Evolutionary conservation across 768 basidiomycete species (phyloP).

Genomic region (Hericium coralloides): DNA sequence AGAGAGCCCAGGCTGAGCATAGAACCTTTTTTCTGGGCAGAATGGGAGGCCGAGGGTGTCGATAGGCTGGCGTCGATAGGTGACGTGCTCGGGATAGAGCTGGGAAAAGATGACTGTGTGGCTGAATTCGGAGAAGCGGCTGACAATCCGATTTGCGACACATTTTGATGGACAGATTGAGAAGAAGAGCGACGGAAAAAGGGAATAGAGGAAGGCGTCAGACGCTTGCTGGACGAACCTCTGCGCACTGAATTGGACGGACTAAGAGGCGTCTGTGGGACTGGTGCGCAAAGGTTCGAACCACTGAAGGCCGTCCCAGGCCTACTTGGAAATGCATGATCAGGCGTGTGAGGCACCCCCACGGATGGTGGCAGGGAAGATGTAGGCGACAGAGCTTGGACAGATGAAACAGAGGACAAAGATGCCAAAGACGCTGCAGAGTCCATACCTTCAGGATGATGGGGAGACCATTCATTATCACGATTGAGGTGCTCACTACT

Average conservation of each 20-base stretch:
- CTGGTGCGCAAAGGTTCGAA: slow-evolving; percentile 42
- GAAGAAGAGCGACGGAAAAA: slow-evolving; percentile 92
- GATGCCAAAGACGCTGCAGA: slow-evolving; percentile 73
- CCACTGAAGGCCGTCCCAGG: slow-evolving; percentile 71
- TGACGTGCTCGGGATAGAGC: slow-evolving; percentile 39
- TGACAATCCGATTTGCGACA: slow-evolving; percentile 19
- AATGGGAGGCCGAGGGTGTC: slow-evolving; percentile 47
- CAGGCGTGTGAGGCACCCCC: slow-evolving; percentile 52
- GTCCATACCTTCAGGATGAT: slow-evolving; percentile 67
- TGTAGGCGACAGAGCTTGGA: slow-evolving; percentile 30
- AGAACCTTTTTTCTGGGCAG: slow-evolving; percentile 71
- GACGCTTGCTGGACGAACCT: slow-evolving; percentile 57
- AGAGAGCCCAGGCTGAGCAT: slow-evolving; percentile 77
- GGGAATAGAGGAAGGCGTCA: slow-evolving; percentile 88
- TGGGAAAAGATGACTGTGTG: slow-evolving; percentile 30
- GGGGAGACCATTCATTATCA: slow-evolving; percentile 46
- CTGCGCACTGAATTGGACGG: slow-evolving; percentile 63
- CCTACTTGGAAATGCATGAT: slow-evolving; percentile 49
- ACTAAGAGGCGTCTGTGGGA: slow-evolving; percentile 56
- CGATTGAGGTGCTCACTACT: slow-evolving; percentile 66
- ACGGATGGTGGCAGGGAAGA: slow-evolving; percentile 16
- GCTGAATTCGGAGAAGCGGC: slow-evolving; percentile 39
- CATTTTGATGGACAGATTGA: slow-evolving; percentile 59
- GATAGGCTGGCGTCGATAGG: slow-evolving; percentile 42
- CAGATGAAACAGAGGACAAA: slow-evolving; percentile 64